These are phyloP conservation scores for Antitrichia curtipendula DNA, from an alignment of 225 moss, liverwort and hornwort genomes.

Conservation along the genomic window DNA sequence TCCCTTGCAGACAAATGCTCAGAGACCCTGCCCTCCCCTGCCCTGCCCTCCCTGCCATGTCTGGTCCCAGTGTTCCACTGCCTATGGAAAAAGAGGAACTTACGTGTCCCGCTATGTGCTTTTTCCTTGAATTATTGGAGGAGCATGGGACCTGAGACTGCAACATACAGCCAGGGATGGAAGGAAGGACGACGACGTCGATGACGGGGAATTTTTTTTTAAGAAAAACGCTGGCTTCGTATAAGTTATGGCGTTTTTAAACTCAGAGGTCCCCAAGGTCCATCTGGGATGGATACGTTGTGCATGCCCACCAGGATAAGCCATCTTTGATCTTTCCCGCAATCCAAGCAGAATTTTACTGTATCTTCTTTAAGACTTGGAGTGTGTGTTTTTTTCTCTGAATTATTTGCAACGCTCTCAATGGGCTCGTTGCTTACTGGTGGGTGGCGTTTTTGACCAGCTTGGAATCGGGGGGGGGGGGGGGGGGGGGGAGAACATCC, in stretches of 20 bases:
- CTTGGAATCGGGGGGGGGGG: no score
- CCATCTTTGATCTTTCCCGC: no score
- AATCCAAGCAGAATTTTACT: no score
- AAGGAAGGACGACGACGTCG: background rate
- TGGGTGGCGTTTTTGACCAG: background rate
- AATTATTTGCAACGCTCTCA: background rate
- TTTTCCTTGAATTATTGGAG: slow-evolving; percentile 4
- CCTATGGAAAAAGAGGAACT: background rate
- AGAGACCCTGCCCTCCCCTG: background rate
- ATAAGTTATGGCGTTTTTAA: no score
- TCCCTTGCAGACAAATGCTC: background rate
- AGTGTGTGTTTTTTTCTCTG: background rate
- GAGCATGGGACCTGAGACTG: background rate
- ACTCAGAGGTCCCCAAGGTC: no score
- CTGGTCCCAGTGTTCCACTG: background rate
- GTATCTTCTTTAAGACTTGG: background rate
- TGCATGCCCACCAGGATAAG: no score
- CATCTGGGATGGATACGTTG: no score
- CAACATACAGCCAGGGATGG: background rate
- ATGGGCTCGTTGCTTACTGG: background rate
- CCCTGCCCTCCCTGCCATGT: background rate
- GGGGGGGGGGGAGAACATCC: no score
- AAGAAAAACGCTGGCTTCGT: background rate
- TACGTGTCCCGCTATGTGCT: background rate
- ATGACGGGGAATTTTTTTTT: no score